Conservation (phyloP, 805 yeast species). For the Saccharomycopsis oosterbeekiorum region DNA sequence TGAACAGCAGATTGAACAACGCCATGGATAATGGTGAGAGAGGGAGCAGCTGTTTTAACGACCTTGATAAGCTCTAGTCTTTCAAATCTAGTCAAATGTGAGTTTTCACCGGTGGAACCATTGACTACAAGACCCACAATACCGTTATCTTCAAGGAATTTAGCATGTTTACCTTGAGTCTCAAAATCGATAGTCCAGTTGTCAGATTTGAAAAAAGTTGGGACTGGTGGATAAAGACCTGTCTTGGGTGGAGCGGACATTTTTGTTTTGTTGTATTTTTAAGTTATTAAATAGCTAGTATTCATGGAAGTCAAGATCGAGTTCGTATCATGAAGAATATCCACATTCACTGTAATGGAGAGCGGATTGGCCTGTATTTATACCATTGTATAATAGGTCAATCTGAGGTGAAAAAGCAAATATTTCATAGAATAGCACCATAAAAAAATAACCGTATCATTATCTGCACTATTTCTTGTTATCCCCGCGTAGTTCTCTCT, state of each 20-base stretch:
- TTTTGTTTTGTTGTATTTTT: not conserved
- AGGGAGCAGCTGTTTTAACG: constrained; percentile 27
- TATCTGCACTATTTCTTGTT: not conserved
- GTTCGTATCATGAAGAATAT: too few species aligned
- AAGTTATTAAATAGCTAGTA: not conserved
- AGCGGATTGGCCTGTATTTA: not conserved
- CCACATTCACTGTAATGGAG: too few species aligned
- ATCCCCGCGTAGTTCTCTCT: not conserved
- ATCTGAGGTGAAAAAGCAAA: not conserved
- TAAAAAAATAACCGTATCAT: not conserved
- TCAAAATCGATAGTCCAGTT: constrained; percentile 26
- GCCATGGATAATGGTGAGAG: constrained; percentile 29
- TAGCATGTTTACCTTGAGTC: constrained; percentile 27
- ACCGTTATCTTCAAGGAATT: constrained; percentile 23
- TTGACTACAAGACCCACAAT: constrained; percentile 30
- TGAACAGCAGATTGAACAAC: constrained; percentile 23
- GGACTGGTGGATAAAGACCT: constrained; percentile 44
- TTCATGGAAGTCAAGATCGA: too few species aligned
- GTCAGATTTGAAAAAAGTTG: constrained; percentile 42
- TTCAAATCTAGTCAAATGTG: constrained; percentile 27
- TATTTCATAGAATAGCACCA: not conserved
- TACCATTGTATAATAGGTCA: not conserved
- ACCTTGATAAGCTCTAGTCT: constrained; percentile 25
- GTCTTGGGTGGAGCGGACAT: constrained; percentile 23
- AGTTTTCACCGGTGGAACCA: constrained; percentile 34